Evolutionary conservation across 768 basidiomycete species (phyloP).

Genomic region (Tephrocybe sp.): DNA sequence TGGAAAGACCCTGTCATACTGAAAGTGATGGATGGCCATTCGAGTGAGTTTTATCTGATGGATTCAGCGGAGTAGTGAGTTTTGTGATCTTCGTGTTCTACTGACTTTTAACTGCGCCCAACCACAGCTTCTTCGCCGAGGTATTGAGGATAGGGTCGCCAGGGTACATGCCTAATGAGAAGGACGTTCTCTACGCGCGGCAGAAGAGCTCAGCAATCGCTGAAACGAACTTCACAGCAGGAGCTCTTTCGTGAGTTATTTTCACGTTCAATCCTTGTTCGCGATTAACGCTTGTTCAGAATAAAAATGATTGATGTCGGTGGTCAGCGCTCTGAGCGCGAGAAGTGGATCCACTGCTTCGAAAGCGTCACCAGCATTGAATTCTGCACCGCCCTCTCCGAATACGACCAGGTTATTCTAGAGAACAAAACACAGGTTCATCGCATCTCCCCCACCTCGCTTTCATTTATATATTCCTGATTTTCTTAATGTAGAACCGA

Average conservation of each 20-base stretch:
- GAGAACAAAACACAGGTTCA: too few relatives aligned
- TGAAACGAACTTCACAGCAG: not conserved
- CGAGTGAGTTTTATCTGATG: not conserved
- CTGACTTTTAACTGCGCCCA: not conserved
- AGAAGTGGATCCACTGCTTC: too few relatives aligned
- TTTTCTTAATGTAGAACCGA: too few relatives aligned
- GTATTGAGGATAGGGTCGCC: not conserved
- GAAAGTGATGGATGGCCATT: not conserved
- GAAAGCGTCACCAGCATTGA: too few relatives aligned
- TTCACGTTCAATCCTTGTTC: not conserved
- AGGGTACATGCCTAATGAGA: not conserved
- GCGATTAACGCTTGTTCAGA: not conserved
- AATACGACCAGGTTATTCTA: too few relatives aligned
- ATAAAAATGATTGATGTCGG: slow-evolving; percentile 1
- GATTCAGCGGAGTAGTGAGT: not conserved
- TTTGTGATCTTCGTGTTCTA: not conserved
- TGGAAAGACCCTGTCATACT: not conserved
- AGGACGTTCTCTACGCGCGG: not conserved
- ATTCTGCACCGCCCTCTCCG: too few relatives aligned
- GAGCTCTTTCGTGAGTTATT: not conserved
- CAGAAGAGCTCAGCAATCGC: not conserved
- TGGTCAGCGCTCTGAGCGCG: not conserved
- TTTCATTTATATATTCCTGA: too few relatives aligned
- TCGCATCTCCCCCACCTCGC: too few relatives aligned
- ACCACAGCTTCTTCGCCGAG: not conserved